phyloP scores from a whole-genome alignment of 768 basidiomycete genomes.

The Omphalotus guepiniiformis region DNA sequence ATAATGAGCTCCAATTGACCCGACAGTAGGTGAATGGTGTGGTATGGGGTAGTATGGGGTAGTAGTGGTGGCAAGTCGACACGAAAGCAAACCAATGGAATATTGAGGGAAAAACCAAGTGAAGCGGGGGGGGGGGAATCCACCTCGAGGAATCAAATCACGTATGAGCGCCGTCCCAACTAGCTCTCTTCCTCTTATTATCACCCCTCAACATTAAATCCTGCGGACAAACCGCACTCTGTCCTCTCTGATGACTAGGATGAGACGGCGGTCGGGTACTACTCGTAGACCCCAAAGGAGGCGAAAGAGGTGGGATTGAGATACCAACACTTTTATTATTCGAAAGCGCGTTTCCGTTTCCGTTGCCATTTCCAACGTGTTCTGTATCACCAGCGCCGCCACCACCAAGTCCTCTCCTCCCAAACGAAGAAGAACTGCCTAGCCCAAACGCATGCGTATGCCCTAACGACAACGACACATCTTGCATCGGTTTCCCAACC shows the following conservation, averaged over 20 bases:
- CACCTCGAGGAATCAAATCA: too few relatives aligned
- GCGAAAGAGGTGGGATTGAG: conserved; percentile 1
- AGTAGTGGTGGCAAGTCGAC: too few relatives aligned
- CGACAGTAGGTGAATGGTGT: too few relatives aligned
- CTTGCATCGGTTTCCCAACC: background rate
- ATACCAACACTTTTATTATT: background rate
- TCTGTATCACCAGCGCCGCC: background rate
- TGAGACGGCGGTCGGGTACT: background rate
- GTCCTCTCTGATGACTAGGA: conserved; percentile 37
- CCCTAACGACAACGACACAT: background rate
- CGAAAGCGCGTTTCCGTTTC: background rate
- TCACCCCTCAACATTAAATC: conserved; percentile 29
- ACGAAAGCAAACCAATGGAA: too few relatives aligned
- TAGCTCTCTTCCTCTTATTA: conserved; percentile 39
- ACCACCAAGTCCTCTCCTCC: background rate
- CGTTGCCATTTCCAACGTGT: background rate
- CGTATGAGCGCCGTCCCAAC: conserved; percentile 37
- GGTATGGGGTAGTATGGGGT: too few relatives aligned
- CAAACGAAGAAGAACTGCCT: background rate
- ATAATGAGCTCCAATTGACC: too few relatives aligned
- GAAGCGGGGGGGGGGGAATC: too few relatives aligned
- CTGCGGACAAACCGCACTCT: conserved; percentile 41
- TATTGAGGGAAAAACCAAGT: too few relatives aligned
- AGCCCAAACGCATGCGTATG: background rate
- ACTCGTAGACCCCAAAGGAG: background rate